Base-by-base conservation (phyloP, 768 basidiomycete genomes). In the Podaxis sp. region DNA sequence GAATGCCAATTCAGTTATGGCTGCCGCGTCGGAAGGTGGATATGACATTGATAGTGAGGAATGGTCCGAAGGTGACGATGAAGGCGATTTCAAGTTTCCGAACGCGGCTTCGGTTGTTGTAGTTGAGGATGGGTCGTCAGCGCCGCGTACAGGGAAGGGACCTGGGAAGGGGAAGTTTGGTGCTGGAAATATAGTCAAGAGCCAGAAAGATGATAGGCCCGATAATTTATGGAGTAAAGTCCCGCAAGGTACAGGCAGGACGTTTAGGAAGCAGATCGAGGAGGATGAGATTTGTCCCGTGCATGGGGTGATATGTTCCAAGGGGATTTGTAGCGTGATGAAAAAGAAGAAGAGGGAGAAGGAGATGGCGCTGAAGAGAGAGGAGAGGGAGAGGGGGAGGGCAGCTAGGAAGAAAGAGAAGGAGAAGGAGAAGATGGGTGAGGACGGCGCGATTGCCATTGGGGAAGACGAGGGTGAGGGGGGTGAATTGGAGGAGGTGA, bases 271-370 rank as follows among this genome's bases (percentile, higher is more conserved):
- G 52, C 20, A 54, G 28, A 46, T 61, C 12, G 36, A 24, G 1
- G 59, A 60, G 26, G 44, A 61, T 11, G 60, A 61, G 1, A 4
- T 55, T 20, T 61, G 60, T 36, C 60, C 60, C 12, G 38, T 54
- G 13, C 60, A 61, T 24, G 60, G 60, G 3, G 40, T 55, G 2
- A 6, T 61, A 4, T 61, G 60, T 22, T 54, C 52, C 12, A 54
- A 44, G 24, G 60, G 60, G 17, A 61, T 61, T 28, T 61, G 60
- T 46, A 61, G 52, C 40, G 41, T 61, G 15, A 61, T 61, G 60
- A 54, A 61, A 52, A 61, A 55, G 33, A 46, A n/a, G 52, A 53
- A 55, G 17, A 28, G 60, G 53, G 52, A 54, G 30, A 28, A 54
- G 40, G 60, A 61, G 30, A 30, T 15, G 2, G 44, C 44, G 4